These are phyloP conservation scores for Candida alai DNA, from an alignment of 805 yeast genomes.

Conservation along the genomic window DNA sequence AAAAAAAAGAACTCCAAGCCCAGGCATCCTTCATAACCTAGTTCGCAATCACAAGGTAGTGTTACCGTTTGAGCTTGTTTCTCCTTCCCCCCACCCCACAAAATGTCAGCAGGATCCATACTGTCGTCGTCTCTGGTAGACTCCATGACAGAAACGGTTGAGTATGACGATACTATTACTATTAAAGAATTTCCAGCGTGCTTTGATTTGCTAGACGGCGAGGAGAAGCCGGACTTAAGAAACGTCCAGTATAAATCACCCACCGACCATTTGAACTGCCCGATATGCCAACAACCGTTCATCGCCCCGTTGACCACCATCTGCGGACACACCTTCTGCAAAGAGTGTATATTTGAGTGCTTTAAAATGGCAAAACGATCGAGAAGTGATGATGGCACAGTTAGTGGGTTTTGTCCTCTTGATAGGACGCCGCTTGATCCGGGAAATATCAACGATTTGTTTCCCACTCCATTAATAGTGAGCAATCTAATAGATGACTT, in stretches of 20 bases:
- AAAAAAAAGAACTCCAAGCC: too few relatives aligned
- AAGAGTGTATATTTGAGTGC: constrained; percentile 47
- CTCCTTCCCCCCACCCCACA: too few relatives aligned
- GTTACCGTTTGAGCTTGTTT: too few relatives aligned
- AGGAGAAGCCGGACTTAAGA: constrained; percentile 25
- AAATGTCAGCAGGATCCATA: neutral
- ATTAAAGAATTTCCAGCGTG: constrained; percentile 5
- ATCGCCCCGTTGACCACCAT: constrained; percentile 57
- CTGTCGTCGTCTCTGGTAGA: constrained; percentile 1
- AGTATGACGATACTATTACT: constrained; percentile 6
- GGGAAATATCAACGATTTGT: constrained; percentile 27
- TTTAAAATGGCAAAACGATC: constrained; percentile 31
- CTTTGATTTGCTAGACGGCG: constrained; percentile 7
- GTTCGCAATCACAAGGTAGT: too few relatives aligned
- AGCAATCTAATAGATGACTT: constrained; percentile 61
- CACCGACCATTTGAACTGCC: constrained; percentile 43
- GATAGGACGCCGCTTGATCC: constrained; percentile 50
- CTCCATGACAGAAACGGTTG: neutral
- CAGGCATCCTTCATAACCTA: too few relatives aligned
- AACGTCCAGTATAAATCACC: constrained; percentile 24
- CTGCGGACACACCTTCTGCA: constrained; percentile 70
- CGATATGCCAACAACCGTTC: constrained; percentile 66
- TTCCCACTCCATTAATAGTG: constrained; percentile 53
- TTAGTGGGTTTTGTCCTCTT: constrained; percentile 48
- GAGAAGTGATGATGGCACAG: constrained; percentile 3